Evolutionary conservation across 1,284 basidiomycete genomes (phyloP).

Genomic region (Austroboletus niveus): DNA sequence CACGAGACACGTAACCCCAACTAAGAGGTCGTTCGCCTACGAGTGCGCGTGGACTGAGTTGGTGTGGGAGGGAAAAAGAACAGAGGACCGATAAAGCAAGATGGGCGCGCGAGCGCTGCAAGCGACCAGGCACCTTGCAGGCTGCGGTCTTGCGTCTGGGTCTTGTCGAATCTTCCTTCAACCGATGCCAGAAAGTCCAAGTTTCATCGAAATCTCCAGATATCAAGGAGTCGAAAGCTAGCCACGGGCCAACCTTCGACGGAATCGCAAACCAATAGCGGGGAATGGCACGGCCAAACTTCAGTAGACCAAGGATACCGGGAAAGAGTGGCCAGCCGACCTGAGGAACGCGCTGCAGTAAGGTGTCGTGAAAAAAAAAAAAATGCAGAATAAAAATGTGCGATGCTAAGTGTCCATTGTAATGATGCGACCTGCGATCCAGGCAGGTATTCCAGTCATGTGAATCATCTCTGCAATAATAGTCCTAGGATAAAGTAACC

Average conservation of each 20-base stretch:
- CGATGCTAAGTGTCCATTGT: constrained; percentile 43
- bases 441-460: constrained; percentile 50
- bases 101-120: constrained; percentile 45
- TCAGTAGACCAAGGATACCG: constrained; percentile 23
- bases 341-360: constrained; percentile 14
- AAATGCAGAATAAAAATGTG: constrained; percentile 48
- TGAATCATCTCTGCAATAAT: constrained; percentile 37
- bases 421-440: constrained; percentile 54
- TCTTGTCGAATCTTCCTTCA: constrained; percentile 50
- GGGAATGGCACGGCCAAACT: constrained; percentile 45
- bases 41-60: constrained; percentile 52
- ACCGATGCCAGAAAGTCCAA: constrained; percentile 41
- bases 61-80: constrained; percentile 44
- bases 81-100: constrained; percentile 45
- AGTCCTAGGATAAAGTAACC: constrained; percentile 40
- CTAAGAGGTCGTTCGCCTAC: constrained; percentile 71
- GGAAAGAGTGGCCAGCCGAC: constrained; percentile 20
- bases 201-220: constrained; percentile 45
- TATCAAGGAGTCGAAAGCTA: constrained; percentile 14
- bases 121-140: constrained; percentile 51
- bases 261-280: constrained; percentile 28
- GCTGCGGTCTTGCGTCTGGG: constrained; percentile 67
- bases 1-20: constrained; percentile 71
- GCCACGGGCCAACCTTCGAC: constrained; percentile 20
- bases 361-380: constrained; percentile 22